These are phyloP conservation scores for Udeniomyces megalosporus DNA, from an alignment of 768 basidiomycete species.

Conservation along the genomic window DNA sequence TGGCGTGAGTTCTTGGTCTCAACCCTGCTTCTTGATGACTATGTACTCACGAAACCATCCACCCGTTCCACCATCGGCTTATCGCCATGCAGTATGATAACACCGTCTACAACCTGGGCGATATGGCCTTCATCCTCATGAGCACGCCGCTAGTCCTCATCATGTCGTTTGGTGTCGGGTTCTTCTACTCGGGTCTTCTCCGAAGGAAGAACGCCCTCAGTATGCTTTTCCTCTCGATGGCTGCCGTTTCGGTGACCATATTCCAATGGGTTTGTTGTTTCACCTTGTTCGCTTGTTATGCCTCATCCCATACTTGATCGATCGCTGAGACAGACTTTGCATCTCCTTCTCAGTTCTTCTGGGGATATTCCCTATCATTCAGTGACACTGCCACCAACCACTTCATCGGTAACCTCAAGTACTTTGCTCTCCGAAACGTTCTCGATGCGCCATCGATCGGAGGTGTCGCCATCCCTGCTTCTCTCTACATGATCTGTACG, in stretches of 20 bases:
- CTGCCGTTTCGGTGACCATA: constrained; percentile 28
- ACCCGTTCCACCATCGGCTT: no score
- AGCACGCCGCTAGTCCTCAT: background rate
- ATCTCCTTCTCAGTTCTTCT: constrained; percentile 37
- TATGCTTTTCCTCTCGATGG: constrained; percentile 31
- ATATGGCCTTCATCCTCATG: constrained; percentile 12
- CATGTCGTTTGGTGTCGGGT: background rate
- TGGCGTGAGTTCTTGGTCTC: background rate
- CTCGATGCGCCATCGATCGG: constrained; percentile 37
- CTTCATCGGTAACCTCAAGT: constrained; percentile 74
- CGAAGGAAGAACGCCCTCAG: constrained; percentile 34
- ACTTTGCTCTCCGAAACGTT: constrained; percentile 40
- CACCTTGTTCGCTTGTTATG: background rate
- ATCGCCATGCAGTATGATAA: background rate
- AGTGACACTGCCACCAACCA: constrained; percentile 35
- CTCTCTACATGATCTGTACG: constrained; percentile 39
- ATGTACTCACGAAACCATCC: no score
- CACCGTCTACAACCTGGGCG: constrained; percentile 11
- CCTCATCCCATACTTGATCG: background rate
- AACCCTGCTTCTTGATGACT: no score
- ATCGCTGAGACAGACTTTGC: background rate
- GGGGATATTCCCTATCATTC: constrained; percentile 39
- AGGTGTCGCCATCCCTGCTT: constrained; percentile 60
- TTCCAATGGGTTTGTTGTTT: constrained; percentile 27
- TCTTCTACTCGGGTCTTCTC: constrained; percentile 30